Evolutionary conservation across 179 eudicot species (phyloP).

Genomic region (Spinacia oleracea): DNA sequence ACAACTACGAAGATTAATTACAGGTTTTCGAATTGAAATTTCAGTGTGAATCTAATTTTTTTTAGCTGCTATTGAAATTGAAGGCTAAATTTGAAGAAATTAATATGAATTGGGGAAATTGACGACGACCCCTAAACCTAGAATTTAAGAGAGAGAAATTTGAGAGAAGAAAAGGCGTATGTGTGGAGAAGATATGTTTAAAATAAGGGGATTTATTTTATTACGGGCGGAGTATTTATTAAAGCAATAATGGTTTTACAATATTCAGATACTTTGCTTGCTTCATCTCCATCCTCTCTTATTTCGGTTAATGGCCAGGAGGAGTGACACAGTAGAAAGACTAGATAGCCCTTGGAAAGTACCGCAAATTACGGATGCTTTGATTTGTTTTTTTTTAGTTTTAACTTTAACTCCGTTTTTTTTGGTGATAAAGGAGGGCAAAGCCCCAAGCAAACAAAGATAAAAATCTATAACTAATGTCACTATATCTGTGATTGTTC

Average conservation of each 20-base stretch:
- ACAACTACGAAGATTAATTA: slow-evolving; percentile 7
- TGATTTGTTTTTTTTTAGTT: no score
- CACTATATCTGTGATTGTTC: no score
- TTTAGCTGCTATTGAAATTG: background rate
- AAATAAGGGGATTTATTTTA: background rate
- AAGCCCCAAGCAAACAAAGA: no score
- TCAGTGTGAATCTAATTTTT: slow-evolving; percentile 2
- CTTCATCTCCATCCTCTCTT: slow-evolving; percentile 8
- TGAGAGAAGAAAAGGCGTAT: background rate
- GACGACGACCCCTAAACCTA: slow-evolving; percentile 29
- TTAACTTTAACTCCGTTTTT: no score
- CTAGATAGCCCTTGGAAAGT: slow-evolving; percentile 23
- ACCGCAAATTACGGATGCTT: slow-evolving; percentile 9
- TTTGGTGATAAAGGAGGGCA: no score
- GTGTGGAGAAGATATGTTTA: slow-evolving; percentile 11
- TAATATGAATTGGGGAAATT: background rate
- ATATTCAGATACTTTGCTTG: background rate
- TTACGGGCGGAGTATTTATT: no score
- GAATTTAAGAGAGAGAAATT: background rate
- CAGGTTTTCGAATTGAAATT: slow-evolving; percentile 15
- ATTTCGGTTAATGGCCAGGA: slow-evolving; percentile 8
- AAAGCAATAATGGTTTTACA: no score
- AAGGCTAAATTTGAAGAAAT: slow-evolving; percentile 16
- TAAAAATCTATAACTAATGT: no score
- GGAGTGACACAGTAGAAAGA: slow-evolving; percentile 10